Evolutionary conservation across 73 alveolate genomes (phyloP).

Genomic region (Paramecium sexaurelia): DNA sequence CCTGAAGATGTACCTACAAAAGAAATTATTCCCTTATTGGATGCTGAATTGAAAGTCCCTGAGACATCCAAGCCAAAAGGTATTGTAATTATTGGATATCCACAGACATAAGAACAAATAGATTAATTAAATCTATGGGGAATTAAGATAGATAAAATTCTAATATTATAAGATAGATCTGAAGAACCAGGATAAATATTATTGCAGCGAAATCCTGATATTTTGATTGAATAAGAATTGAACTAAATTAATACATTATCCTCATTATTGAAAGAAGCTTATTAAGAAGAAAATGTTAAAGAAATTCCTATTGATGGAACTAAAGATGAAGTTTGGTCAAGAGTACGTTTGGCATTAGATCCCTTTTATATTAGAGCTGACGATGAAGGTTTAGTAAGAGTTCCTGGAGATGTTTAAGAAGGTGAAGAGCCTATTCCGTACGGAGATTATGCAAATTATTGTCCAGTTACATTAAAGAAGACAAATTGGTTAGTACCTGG

Average conservation of each 20-base stretch:
- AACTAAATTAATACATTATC: slow-evolving; percentile 77
- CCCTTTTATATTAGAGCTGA: slow-evolving; percentile 93
- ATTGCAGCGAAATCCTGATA: slow-evolving; percentile 68
- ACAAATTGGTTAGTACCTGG: slow-evolving; percentile 96
- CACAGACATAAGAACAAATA: slow-evolving; percentile 83
- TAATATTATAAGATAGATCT: slow-evolving; percentile 80
- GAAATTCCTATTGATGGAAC: slow-evolving; percentile 91
- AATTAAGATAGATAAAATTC: slow-evolving; percentile 85
- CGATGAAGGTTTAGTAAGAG: slow-evolving; percentile 86
- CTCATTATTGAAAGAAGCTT: slow-evolving; percentile 84
- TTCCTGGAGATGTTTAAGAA: slow-evolving; percentile 91
- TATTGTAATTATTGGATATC: slow-evolving; percentile 80
- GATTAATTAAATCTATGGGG: slow-evolving; percentile 80
- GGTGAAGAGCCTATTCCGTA: slow-evolving; percentile 91
- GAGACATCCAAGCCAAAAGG: slow-evolving; percentile 76
- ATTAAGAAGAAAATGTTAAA: slow-evolving; percentile 89
- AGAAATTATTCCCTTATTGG: slow-evolving; percentile 55
- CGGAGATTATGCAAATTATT: slow-evolving; percentile 95
- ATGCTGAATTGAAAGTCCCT: slow-evolving; percentile 26
- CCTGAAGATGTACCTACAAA: slow-evolving; percentile 71
- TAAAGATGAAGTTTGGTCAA: slow-evolving; percentile 81
- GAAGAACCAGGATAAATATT: slow-evolving; percentile 83
- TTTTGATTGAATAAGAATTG: slow-evolving; percentile 80
- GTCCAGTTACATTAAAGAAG: slow-evolving; percentile 91
- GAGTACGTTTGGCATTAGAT: slow-evolving; percentile 87